A percentile compares a stretch with the other conserved stretches of the same genome.
Conservation (phyloP, 2,329 filamentous ascomycete genomes). For the Curvularia hawaiiensis region DNA sequence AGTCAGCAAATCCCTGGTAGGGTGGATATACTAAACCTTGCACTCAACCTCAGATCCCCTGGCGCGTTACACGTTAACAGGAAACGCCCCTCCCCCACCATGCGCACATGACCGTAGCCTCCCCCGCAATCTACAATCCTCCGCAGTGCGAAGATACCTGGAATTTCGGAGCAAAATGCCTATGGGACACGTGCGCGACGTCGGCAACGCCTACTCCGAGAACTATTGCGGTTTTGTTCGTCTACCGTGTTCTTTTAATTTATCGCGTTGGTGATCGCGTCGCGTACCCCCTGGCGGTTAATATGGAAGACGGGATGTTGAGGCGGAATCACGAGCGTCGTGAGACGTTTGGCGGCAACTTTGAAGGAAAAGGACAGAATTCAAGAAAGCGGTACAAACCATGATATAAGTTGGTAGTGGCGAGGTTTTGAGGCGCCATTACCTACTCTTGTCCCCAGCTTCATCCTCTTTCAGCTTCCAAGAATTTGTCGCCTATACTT, state of each 20-base stretch:
- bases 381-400: not conserved
- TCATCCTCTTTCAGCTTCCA: not conserved
- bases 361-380: slow-evolving; percentile 24
- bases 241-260: slow-evolving; percentile 31
- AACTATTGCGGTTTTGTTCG: not conserved
- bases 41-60: not conserved
- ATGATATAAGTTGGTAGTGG: not conserved
- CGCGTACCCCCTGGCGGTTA: slow-evolving; percentile 18
- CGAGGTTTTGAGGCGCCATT: no score
- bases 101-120: not conserved
- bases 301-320: slow-evolving; percentile 23
- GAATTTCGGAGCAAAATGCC: not conserved
- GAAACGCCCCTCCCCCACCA: not conserved
- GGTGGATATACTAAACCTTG: not conserved
- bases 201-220: slow-evolving; percentile 1
- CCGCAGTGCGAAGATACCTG: not conserved
- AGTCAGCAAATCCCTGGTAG: not conserved
- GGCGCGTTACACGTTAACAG: not conserved
- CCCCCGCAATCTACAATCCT: not conserved
- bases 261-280: slow-evolving; percentile 20
- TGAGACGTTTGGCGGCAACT: not conserved
- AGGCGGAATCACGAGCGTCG: slow-evolving; percentile 10
- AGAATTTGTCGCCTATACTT: not conserved
- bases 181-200: not conserved
- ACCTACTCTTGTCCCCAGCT: not conserved